Evolutionary conservation across 495 filamentous ascomycete genomes (phyloP).

Genomic region (Glarea lozoyensis): DNA sequence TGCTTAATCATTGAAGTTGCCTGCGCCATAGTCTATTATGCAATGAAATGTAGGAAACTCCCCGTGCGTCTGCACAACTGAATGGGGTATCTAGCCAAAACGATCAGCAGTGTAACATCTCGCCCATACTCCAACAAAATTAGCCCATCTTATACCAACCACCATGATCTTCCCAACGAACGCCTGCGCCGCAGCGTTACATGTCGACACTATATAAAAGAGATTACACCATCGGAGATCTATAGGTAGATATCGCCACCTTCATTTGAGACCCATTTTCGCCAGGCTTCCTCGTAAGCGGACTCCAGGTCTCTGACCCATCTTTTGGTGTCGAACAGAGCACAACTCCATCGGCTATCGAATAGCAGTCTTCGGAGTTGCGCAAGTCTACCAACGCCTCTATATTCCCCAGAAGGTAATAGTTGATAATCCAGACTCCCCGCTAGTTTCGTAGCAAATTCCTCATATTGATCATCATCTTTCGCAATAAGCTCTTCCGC

Average conservation of each 20-base stretch:
- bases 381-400: slow-evolving; percentile 56
- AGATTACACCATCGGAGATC: background rate
- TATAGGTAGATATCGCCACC: slow-evolving; percentile 80
- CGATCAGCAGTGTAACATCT: background rate
- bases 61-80: slow-evolving; percentile 5
- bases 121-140: slow-evolving; percentile 2
- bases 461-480: slow-evolving; percentile 75
- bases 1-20: too few species aligned
- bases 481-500: slow-evolving; percentile 67
- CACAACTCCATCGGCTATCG: slow-evolving; percentile 70
- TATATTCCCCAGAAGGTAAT: slow-evolving; percentile 35
- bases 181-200: slow-evolving; percentile 16
- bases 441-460: slow-evolving; percentile 66
- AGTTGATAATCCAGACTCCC: slow-evolving; percentile 53
- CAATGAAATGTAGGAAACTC: background rate
- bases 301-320: slow-evolving; percentile 91
- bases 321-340: slow-evolving; percentile 81
- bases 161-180: too few species aligned
- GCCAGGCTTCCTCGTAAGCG: slow-evolving; percentile 84
- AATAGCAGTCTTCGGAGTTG: slow-evolving; percentile 75
- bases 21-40: background rate
- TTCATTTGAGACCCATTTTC: slow-evolving; percentile 73
- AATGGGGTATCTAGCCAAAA: slow-evolving; percentile 14
- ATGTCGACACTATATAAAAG: background rate
- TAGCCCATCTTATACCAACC: too few species aligned